Conservation (phyloP, 2,329 filamentous ascomycete genomes). For the Pseudogymnoascus sp. region DNA sequence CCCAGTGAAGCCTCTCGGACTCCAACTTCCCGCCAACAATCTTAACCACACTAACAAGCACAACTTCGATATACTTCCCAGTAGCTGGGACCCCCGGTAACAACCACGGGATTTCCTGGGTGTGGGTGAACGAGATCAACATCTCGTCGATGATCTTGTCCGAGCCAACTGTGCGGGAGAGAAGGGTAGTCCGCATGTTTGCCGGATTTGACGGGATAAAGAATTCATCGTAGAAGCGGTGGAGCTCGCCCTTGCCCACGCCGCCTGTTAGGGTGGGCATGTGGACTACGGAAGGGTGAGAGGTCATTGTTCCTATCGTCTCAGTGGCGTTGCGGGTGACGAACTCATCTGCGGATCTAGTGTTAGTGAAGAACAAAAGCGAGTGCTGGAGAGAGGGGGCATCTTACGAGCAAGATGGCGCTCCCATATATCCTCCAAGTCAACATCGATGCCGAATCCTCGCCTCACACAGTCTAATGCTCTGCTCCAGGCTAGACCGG, state of each 20-base stretch:
- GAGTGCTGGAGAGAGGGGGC: background rate
- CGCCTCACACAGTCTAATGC: conserved; percentile 53
- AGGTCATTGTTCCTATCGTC: conserved; percentile 57
- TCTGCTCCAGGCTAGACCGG: conserved; percentile 64
- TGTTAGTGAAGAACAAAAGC: background rate
- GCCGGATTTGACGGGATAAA: conserved; percentile 59
- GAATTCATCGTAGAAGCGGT: conserved; percentile 58
- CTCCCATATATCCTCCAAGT: conserved; percentile 60
- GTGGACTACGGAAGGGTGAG: conserved; percentile 63
- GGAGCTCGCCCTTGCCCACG: conserved; percentile 51
- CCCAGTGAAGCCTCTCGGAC: conserved; percentile 64
- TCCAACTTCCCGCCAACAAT: conserved; percentile 58
- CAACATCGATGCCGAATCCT: conserved; percentile 57
- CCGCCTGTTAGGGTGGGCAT: conserved; percentile 61
- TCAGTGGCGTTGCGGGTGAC: conserved; percentile 50
- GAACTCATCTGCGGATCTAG: conserved; percentile 41
- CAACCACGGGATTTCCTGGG: conserved; percentile 53
- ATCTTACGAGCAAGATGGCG: conserved; percentile 56
- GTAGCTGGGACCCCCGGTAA: conserved; percentile 55
- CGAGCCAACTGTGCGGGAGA: conserved; percentile 58
- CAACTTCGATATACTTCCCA: conserved; percentile 46
- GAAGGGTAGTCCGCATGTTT: conserved; percentile 52
- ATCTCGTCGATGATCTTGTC: conserved; percentile 62
- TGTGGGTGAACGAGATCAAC: conserved; percentile 53
- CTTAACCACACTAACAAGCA: conserved; percentile 53